Base-by-base conservation (phyloP, 805 yeast species). In the Ascoidea asiatica region DNA sequence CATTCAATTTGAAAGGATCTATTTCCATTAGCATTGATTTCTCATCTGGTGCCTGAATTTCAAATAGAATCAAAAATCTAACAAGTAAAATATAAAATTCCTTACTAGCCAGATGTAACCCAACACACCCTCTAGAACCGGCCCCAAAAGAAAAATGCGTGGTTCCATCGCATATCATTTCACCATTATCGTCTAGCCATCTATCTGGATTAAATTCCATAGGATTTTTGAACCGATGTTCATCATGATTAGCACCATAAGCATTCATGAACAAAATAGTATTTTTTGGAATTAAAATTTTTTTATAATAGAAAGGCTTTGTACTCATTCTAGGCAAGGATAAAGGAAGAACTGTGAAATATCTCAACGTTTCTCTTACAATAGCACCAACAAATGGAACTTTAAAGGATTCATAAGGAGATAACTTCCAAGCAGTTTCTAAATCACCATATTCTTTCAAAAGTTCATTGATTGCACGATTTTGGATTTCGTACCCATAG, bases 111-210 rank as follows among this genome's bases (percentile, higher is more conserved):
- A 83, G 64, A 44, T 72, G 69, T 41, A 70, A 70, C 0, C 92
- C 94, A 0, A 81, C 69, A 56, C 94, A 84, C 77, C 71, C 77
- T 45, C 94, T 60, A 1, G 80, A 65, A 0, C 94, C 94, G 18
- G 73, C 70, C 1, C 92, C 94, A 59, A 81, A 77, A 4, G 85
- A 53, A 44, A 75, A 63, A 58, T 79, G 49, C 15, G 44, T 44
- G 11, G 53, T 44, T 1, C 35, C 17, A 4, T 22, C 46, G 39
- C 39, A 15, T 37, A 51, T 33, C 13, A 56, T 40, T 36, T 50
- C 55, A 33, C 55, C 47, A 1, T 52, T 46, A 5, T 44, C 44
- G 42, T 65, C 62, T 38, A 79, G 53, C 69, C 73, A 79, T 41
- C 87, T 56, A 35, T 65, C 69, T 1, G 86, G 86, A 1, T 54